A percentile compares a stretch with the other conserved stretches of the same genome.
phyloP scores from a whole-genome alignment of 78 protist genomes.

The Neovahlkampfia damariscottae region DNA sequence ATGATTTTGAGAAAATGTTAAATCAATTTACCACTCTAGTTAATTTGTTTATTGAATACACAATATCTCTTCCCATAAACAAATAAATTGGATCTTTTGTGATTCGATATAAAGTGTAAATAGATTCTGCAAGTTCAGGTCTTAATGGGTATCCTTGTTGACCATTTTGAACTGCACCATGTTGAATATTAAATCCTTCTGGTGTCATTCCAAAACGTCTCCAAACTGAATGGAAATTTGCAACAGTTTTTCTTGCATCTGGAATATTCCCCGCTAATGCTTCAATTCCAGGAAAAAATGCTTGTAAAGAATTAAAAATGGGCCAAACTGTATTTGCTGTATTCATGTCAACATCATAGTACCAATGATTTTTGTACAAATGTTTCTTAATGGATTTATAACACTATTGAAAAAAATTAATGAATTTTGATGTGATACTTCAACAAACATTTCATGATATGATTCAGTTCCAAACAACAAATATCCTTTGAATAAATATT shows the following conservation, averaged over 20 bases:
- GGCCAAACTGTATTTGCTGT: conserved; percentile 9
- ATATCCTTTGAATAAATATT: conserved; percentile 66
- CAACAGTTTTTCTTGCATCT: conserved; percentile 20
- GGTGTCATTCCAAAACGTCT: conserved; percentile 54
- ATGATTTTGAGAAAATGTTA: not conserved
- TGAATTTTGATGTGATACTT: not conserved
- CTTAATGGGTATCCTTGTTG: conserved; percentile 65
- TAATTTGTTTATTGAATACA: too few relatives aligned
- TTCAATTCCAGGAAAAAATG: conserved; percentile 77
- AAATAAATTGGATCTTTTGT: conserved; percentile 24
- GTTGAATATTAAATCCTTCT: conserved; percentile 36
- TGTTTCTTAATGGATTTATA: not conserved
- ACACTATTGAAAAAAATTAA: not conserved
- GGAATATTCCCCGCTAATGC: conserved; percentile 29
- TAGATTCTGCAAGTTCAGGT: conserved; percentile 74
- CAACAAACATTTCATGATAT: not conserved
- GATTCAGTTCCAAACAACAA: conserved; percentile 14
- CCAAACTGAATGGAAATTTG: conserved; percentile 43
- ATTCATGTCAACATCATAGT: conserved; percentile 57
- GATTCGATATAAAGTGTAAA: conserved; percentile 47
- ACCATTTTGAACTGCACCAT: conserved; percentile 6
- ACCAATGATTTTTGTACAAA: conserved; percentile 28
- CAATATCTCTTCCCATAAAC: conserved; percentile 18
- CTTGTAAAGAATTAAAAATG: conserved; percentile 2
- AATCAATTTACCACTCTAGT: too few relatives aligned